Base-by-base conservation (phyloP, 2,329 filamentous ascomycete genomes). In the Xylariaceae sp. region DNA sequence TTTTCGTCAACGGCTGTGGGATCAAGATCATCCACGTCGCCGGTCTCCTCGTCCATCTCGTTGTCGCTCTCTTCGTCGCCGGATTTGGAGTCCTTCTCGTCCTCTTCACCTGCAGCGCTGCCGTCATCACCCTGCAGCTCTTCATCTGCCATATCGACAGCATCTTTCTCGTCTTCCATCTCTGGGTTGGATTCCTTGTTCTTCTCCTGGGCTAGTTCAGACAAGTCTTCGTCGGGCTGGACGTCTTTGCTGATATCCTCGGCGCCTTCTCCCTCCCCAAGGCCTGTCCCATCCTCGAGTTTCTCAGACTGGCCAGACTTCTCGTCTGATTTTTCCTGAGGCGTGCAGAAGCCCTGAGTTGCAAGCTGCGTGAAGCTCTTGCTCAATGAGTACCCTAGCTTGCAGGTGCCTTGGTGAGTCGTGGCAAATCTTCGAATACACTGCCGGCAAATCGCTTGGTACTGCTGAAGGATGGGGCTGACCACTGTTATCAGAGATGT, bases 171-270 rank as follows among this genome's bases (percentile, higher is more conserved):
- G 45, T 88, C 79, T 45, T 89, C 80, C 35, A 88, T 81, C 12
- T 84, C 80, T 2, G 67, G 70, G 9, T 65, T 67, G 42, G 83
- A 60, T 29, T 70, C 74, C 40, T 78, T 72, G 39, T 85, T 81
- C 26, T 79, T 73, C 50, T 95, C 83, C 55, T 95, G 86, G 0
- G 92, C 90, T 28, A 98, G 68, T 46, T 98, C 92, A 0, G 84
- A 79, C 4, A 98, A 65, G 54, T 98, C 89, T 56, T 99, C 92
- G 40, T 98, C 90, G 12, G 90, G 82, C 43, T 85, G 78, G 29
- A 98, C 83, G 51, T 98, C 92, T 56, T 98, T 96, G 60, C 89
- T 96, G 44, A 98, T 96, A 58, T 98, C 90, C 55, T 98, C 89
- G 4, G 83, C 89, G 13, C 90, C 93, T 58, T 95, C 85, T 9